These are phyloP conservation scores for Epicoccum sorghinum DNA, from an alignment of 2,329 filamentous ascomycete genomes.

Conservation along the genomic window DNA sequence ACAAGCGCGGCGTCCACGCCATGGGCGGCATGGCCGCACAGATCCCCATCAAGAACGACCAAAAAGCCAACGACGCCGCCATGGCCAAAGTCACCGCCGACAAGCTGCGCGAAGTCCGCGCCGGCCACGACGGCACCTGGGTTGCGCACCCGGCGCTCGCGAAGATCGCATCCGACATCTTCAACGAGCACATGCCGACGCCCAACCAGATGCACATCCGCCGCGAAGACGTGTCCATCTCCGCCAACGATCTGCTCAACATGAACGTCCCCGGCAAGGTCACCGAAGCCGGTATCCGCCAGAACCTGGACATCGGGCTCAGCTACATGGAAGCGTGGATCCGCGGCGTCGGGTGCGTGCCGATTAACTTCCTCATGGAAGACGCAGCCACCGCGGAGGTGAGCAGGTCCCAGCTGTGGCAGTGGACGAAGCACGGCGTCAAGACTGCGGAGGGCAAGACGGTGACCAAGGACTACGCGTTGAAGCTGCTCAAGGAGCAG, in stretches of 20 bases:
- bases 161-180: conserved; percentile 84
- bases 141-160: conserved; percentile 95
- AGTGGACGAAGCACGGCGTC: conserved; percentile 81
- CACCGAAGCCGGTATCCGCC: conserved; percentile 93
- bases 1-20: conserved; percentile 94
- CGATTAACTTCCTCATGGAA: conserved; percentile 98
- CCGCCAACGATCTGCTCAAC: conserved; percentile 89
- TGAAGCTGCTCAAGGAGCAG: conserved; percentile 86
- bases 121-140: conserved; percentile 97
- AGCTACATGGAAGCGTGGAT: conserved; percentile 99
- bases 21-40: conserved; percentile 99
- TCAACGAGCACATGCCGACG: conserved; percentile 98
- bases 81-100: conserved; percentile 94
- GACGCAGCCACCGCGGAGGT: conserved; percentile 97
- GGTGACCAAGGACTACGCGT: conserved; percentile 89
- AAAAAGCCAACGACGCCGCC: conserved; percentile 86
- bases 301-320: conserved; percentile 96
- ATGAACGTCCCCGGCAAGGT: conserved; percentile 95
- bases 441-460: conserved; percentile 86
- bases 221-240: conserved; percentile 86
- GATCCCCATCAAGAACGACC: conserved; percentile 97
- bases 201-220: conserved; percentile 94
- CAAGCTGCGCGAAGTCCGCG: conserved; percentile 93
- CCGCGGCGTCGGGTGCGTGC: conserved; percentile 90
- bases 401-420: conserved; percentile 92